Evolutionary conservation across 768 basidiomycete species (phyloP), one percentile per base, ranked within the genome.

Genomic region (Lentinus brumalis): DNA sequence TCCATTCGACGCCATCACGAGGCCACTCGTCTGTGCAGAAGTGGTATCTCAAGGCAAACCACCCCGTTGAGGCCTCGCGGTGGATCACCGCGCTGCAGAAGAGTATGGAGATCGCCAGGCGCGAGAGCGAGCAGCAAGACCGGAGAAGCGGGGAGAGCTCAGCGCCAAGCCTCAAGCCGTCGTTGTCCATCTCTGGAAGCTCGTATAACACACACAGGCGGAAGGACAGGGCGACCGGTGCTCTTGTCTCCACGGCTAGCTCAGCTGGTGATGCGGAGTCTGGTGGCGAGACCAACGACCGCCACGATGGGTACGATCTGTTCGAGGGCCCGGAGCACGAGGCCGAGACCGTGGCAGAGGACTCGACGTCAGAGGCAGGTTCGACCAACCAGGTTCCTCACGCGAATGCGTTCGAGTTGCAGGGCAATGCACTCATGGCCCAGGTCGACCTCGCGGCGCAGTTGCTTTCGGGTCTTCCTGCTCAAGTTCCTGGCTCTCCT

Each of bases 51-150:
- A 89, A 87, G 58, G 89, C 90, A 0, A 91, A 87, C 62, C 94
- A 97, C 67, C 92, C 90, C 0, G 92, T 91, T 5, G 96, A 98
- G 73, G 92, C 92, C 5, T 81, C 88, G 4, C 82, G 95, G 11
- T 98, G 96, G 96, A 85, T 86, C 2, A 85, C 89, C 59, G 89
- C 88, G 0, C 82, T 98, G 50, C 74, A 76, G 16, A 83, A 83
- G 69, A 88, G 86, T 62, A 88, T 94, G 60, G 91, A 94, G 35
- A 88, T 86, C 80, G 82, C 80, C 50, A 81, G 80, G 57, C 77
- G 77, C n/a, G 78, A 81, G 39, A 58, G 62, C 18, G 67, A 53
- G 21, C 52, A 52, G n/a, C 40, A 42, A 0, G 74, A 74, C 40
- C 73, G 83, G 40, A 70, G 65, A 60, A 84, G 83, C 62, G 75